Conservation (phyloP, 164 flowering plant genomes). For the Stephania cephalantha region DNA sequence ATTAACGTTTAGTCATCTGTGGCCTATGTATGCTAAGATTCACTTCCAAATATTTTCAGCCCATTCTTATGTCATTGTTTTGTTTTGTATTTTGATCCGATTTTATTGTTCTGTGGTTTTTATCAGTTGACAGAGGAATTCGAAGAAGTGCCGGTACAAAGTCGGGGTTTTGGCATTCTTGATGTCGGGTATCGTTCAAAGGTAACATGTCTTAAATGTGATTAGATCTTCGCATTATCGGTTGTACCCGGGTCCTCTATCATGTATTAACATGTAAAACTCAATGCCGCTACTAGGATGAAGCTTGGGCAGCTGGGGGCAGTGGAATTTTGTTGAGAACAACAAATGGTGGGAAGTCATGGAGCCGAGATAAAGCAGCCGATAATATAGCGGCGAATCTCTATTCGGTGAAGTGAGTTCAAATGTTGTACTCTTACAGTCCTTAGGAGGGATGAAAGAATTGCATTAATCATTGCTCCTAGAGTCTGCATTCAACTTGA, state of each 20-base stretch:
- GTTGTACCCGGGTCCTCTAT: neutral
- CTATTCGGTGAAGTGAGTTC: slow-evolving; percentile 88
- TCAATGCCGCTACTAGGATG: slow-evolving; percentile 48
- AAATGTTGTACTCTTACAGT: neutral
- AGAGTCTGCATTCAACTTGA: neutral
- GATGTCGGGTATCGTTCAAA: slow-evolving; percentile 92
- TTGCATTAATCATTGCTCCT: neutral
- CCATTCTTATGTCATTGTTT: neutral
- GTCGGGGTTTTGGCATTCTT: slow-evolving; percentile 98
- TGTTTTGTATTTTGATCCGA: neutral
- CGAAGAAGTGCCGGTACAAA: slow-evolving; percentile 90
- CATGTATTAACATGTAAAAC: neutral
- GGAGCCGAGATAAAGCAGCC: slow-evolving; percentile 95
- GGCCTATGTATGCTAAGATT: neutral
- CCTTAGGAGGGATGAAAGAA: neutral
- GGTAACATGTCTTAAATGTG: slow-evolving; percentile 33
- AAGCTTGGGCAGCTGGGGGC: slow-evolving; percentile 99
- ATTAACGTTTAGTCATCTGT: neutral
- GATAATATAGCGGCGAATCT: slow-evolving; percentile 96
- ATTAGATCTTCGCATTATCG: neutral
- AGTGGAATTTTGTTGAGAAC: slow-evolving; percentile 88
- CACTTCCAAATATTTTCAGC: neutral
- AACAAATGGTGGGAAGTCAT: slow-evolving; percentile 87
- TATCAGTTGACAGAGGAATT: slow-evolving; percentile 87
- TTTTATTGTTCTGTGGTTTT: slow-evolving; percentile 3